Conservation (phyloP, 192 early-diverging fungal species). For the Chytriomyces sp. region DNA sequence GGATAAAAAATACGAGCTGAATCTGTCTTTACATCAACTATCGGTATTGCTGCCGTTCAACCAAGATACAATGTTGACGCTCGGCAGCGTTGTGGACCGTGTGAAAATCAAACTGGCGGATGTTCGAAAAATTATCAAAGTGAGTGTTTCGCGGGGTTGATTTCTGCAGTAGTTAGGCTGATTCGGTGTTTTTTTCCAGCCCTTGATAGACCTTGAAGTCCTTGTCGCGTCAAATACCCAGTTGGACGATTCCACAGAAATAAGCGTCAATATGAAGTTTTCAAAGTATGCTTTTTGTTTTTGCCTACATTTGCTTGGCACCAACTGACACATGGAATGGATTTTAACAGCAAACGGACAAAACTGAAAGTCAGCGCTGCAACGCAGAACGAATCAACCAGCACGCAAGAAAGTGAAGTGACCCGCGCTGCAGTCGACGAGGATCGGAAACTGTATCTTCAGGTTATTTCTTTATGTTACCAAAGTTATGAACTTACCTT, state of each 20-base stretch:
- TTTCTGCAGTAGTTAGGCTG: neutral
- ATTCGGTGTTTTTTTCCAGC: slow-evolving; percentile 53
- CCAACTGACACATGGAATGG: too few species aligned
- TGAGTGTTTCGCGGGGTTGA: neutral
- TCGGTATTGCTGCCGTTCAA: slow-evolving; percentile 75
- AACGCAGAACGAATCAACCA: slow-evolving; percentile 59
- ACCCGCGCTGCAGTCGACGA: slow-evolving; percentile 74
- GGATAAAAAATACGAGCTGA: slow-evolving; percentile 81
- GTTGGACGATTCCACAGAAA: slow-evolving; percentile 21
- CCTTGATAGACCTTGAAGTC: slow-evolving; percentile 60
- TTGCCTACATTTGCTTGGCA: slow-evolving; percentile 10
- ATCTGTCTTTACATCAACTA: slow-evolving; percentile 73
- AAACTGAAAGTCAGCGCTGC: slow-evolving; percentile 76
- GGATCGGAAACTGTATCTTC: slow-evolving; percentile 75
- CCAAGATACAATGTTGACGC: slow-evolving; percentile 40
- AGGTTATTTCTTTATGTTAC: slow-evolving; percentile 46
- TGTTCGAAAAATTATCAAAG: slow-evolving; percentile 65
- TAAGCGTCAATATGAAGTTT: slow-evolving; percentile 57
- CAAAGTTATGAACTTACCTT: too few species aligned
- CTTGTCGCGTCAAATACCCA: slow-evolving; percentile 36
- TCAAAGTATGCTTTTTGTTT: slow-evolving; percentile 54
- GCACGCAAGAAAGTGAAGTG: slow-evolving; percentile 62
- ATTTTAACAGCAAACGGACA: slow-evolving; percentile 78
- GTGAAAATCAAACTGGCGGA: slow-evolving; percentile 62
- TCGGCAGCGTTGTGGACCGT: slow-evolving; percentile 63